Conservation (phyloP, 345 rosid genomes). For the Heritiera littoralis region DNA sequence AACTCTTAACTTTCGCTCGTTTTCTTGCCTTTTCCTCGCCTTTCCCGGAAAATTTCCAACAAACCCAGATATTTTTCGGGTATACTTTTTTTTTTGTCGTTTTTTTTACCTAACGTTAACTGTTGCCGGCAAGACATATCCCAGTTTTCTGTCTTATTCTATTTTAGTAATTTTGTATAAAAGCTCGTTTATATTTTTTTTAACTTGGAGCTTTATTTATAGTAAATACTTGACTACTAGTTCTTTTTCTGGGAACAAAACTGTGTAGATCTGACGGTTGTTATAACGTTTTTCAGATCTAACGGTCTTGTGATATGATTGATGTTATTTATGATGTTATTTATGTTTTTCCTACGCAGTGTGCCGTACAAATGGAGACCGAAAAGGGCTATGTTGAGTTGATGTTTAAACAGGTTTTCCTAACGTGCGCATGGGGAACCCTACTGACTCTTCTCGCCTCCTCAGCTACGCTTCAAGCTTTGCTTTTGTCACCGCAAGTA, state of each 20-base stretch:
- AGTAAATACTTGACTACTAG: no score
- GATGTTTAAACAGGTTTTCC: slow-evolving; percentile 1
- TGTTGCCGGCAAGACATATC: not conserved
- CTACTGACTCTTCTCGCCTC: not conserved
- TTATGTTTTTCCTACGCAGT: not conserved
- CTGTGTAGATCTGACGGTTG: slow-evolving; percentile 7
- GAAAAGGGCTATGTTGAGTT: not conserved
- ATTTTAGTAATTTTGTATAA: not conserved
- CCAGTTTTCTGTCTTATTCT: not conserved
- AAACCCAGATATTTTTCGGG: not conserved
- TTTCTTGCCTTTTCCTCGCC: slow-evolving; percentile 1
- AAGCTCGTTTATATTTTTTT: no score
- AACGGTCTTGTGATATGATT: not conserved
- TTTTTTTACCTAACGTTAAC: slow-evolving; percentile 11
- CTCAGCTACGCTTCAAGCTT: not conserved
- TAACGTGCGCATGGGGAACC: slow-evolving; percentile 1
- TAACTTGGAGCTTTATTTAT: no score
- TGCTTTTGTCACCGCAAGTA: not conserved
- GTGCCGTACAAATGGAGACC: slow-evolving; percentile 21
- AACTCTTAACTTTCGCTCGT: not conserved
- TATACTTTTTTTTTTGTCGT: slow-evolving; percentile 4
- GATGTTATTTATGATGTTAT: not conserved
- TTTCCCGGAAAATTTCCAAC: not conserved
- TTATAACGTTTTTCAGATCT: not conserved
- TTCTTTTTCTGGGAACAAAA: not conserved